Percentiles rank a stretch among this genome's conserved stretches.
phyloP scores from a whole-genome alignment of 2,329 filamentous ascomycete genomes.

The Torrubiella hemipterigena region DNA sequence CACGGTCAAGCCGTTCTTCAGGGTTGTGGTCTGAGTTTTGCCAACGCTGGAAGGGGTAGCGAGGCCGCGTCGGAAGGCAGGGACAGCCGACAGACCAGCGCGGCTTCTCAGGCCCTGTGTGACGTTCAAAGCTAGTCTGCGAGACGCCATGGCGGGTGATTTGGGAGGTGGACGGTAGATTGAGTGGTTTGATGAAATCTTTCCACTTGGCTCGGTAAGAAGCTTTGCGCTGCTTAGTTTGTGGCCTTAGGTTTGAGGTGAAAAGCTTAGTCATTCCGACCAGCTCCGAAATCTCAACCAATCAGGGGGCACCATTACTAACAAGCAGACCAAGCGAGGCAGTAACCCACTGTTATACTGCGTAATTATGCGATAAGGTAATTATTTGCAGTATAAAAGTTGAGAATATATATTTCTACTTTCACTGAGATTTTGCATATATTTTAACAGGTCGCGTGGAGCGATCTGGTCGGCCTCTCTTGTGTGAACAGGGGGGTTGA shows the following conservation, averaged over 20 bases:
- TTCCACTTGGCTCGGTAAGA: constrained; percentile 31
- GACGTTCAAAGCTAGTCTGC: constrained; percentile 92
- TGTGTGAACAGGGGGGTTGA: no score
- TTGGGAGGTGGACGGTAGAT: constrained; percentile 33
- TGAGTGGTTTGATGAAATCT: constrained; percentile 47
- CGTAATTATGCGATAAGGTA: constrained; percentile 2
- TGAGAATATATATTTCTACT: no score
- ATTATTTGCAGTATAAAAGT: no score
- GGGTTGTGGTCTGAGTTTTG: constrained; percentile 91
- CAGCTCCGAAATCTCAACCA: constrained; percentile 28
- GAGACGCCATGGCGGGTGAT: constrained; percentile 73
- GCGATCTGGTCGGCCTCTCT: no score
- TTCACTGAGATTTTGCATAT: no score
- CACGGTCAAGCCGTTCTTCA: constrained; percentile 96
- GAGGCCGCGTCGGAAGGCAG: constrained; percentile 72
- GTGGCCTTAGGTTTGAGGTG: constrained; percentile 29
- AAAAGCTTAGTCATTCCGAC: constrained; percentile 26
- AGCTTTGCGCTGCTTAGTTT: constrained; percentile 32
- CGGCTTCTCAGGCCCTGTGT: constrained; percentile 81
- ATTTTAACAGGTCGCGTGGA: no score
- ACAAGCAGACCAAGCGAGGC: no score
- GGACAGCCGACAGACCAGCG: constrained; percentile 67
- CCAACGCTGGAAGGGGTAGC: constrained; percentile 71
- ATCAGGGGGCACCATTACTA: constrained; percentile 21
- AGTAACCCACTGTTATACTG: no score